A percentile compares a stretch with the other conserved stretches of the same genome.
Conservation (phyloP, 495 filamentous ascomycete species). For the Daldinia decipiens region DNA sequence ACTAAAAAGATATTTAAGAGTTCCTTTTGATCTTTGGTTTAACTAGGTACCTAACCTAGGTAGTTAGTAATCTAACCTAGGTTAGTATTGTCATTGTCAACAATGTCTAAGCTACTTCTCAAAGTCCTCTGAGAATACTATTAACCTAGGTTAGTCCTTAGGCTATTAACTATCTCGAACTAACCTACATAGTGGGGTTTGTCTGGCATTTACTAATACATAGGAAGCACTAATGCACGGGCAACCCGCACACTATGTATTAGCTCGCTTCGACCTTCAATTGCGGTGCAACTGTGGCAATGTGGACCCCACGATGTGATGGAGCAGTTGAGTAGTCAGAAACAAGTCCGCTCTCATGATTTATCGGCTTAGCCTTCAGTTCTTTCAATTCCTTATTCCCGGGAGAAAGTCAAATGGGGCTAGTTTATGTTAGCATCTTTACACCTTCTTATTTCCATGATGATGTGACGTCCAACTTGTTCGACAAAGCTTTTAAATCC, state of each 20-base stretch:
- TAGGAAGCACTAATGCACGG: slow-evolving; percentile 5
- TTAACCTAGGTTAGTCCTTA: not conserved
- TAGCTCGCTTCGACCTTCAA: slow-evolving; percentile 1
- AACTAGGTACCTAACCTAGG: too few relatives aligned
- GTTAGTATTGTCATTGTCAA: not conserved
- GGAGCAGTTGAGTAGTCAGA: not conserved
- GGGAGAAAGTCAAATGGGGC: not conserved
- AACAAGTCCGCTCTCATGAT: slow-evolving; percentile 1
- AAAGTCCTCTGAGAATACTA: too few relatives aligned
- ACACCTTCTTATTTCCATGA: not conserved
- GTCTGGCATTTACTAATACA: not conserved
- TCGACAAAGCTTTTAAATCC: not conserved
- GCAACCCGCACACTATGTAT: not conserved
- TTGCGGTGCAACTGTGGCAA: not conserved
- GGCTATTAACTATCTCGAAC: not conserved
- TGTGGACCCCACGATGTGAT: not conserved
- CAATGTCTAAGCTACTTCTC: not conserved
- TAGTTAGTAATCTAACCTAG: not conserved
- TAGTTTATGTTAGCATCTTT: not conserved
- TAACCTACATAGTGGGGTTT: not conserved
- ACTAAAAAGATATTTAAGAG: too few relatives aligned
- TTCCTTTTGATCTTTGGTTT: too few relatives aligned
- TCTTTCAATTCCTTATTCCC: not conserved
- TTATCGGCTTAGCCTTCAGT: not conserved
- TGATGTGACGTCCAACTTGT: slow-evolving; percentile 3